Conservation (phyloP, 129 eudicot genomes). For the Tagetes patula region DNA sequence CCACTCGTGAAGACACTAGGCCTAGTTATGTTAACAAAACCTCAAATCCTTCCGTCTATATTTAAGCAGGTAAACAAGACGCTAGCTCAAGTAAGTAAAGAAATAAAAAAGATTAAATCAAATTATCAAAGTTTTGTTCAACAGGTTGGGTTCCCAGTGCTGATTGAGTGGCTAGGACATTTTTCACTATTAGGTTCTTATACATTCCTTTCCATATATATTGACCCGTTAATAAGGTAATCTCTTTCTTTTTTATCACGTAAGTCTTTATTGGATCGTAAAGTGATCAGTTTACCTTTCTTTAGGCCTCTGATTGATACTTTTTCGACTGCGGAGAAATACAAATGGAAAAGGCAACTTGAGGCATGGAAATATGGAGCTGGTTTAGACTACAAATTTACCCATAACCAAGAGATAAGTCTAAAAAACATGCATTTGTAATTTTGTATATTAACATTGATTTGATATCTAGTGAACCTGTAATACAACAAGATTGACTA, state of each 20-base stretch:
- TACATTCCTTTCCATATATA: slow-evolving; percentile 68
- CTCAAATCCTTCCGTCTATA: slow-evolving; percentile 86
- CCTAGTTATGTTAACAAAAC: slow-evolving; percentile 78
- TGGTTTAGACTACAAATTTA: slow-evolving; percentile 77
- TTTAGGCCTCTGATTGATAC: slow-evolving; percentile 58
- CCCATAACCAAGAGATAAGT: slow-evolving; percentile 13
- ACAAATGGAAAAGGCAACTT: slow-evolving; percentile 73
- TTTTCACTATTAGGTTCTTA: slow-evolving; percentile 77
- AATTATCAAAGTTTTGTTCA: neutral
- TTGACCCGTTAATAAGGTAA: slow-evolving; percentile 84
- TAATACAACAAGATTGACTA: slow-evolving; percentile 12
- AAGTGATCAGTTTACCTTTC: slow-evolving; percentile 22
- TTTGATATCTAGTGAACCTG: slow-evolving; percentile 18
- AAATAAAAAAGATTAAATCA: neutral
- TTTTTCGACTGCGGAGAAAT: slow-evolving; percentile 53
- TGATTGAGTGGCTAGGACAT: slow-evolving; percentile 91
- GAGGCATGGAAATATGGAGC: slow-evolving; percentile 96
- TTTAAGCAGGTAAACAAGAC: slow-evolving; percentile 66
- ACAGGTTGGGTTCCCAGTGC: slow-evolving; percentile 90
- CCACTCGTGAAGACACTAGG: slow-evolving; percentile 96
- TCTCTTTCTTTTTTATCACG: neutral
- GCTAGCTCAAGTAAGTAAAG: neutral
- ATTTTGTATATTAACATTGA: neutral
- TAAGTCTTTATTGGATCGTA: neutral
- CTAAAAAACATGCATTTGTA: neutral